Evolutionary conservation across 2,329 filamentous ascomycete species (phyloP), one percentile per base, ranked within the genome.

Genomic region (Fusarium sp.): DNA sequence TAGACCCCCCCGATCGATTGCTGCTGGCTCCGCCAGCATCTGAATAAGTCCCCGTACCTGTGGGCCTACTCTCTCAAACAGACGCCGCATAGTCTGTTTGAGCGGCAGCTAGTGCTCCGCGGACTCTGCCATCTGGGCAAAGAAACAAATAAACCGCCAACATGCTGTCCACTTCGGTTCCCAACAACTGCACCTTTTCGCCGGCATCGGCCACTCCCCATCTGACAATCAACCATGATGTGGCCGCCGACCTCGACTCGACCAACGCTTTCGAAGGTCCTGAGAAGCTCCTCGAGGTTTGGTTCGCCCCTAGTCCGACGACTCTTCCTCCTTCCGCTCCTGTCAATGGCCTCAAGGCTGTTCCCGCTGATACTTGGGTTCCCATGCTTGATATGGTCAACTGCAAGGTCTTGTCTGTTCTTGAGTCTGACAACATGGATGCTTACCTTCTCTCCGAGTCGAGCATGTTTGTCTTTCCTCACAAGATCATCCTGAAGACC

Each of bases 381-480:
- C 90, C 90, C 61, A 97, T 99, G 96, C 88, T 99, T 62, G 96
- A 99, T 78, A 87, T 97, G 76, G 96, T 99, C 81, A 97, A 97
- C 79, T 99, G 96, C 89, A 96, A 99, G 83, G 94, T 99, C 56
- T 86, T 99, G 56, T 99, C 96, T 6, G 91, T 97, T 66, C 88
- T 99, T 68, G 90, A 95, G 77, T 97, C 95, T 24, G 94, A 97
- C 68, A 90, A 95, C 77, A 92, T 98, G 74, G 96, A 99, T 77
- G 95, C 96, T 70, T 99, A 99, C 78, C 89, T 99, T 8, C 86
- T 99, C 56, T 99, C 96, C 67, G 96, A 99, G 83, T 98, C 96
- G 40, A 98, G 96, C 91, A 97, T 99, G 94, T 99, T 99, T 78
- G 93, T 99, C 74, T 99, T 97, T 80, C 94, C 94, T n/a, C 96